These are phyloP conservation scores for Boletus tomentosulus DNA, from an alignment of 768 basidiomycete genomes.

Conservation along the genomic window DNA sequence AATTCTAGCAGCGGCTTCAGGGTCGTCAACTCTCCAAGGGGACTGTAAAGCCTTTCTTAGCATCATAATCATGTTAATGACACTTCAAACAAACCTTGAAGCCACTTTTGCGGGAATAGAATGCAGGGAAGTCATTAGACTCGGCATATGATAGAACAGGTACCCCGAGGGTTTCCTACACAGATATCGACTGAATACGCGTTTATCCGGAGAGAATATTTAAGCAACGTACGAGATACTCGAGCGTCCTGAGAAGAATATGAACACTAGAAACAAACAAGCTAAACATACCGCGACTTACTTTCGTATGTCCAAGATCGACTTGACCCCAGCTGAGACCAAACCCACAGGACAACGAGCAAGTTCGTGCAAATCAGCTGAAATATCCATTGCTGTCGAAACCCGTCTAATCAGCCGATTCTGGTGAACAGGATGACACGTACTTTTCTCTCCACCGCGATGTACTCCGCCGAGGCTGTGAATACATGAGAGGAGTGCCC, in stretches of 20 bases:
- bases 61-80: background rate
- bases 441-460: conserved; percentile 66
- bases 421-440: conserved; percentile 12
- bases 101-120: conserved; percentile 83
- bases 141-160: conserved; percentile 79
- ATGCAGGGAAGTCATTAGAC: conserved; percentile 87
- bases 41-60: conserved; percentile 43
- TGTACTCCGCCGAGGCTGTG: conserved; percentile 80
- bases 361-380: conserved; percentile 89
- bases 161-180: conserved; percentile 91
- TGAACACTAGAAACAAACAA: conserved; percentile 1
- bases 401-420: conserved; percentile 1
- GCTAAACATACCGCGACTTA: conserved; percentile 16
- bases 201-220: background rate
- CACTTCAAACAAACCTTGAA: conserved; percentile 44
- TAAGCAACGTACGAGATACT: conserved; percentile 57
- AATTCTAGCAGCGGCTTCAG: conserved; percentile 64
- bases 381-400: conserved; percentile 86
- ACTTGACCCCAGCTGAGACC: conserved; percentile 91
- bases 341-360: conserved; percentile 86
- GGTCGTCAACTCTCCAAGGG: conserved; percentile 70
- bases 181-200: background rate
- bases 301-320: conserved; percentile 90
- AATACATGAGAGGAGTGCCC: conserved; percentile 5
- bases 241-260: conserved; percentile 55